Evolutionary conservation across 495 filamentous ascomycete species (phyloP), one percentile per base, ranked within the genome.

Genomic region (Haplographium delicatum): DNA sequence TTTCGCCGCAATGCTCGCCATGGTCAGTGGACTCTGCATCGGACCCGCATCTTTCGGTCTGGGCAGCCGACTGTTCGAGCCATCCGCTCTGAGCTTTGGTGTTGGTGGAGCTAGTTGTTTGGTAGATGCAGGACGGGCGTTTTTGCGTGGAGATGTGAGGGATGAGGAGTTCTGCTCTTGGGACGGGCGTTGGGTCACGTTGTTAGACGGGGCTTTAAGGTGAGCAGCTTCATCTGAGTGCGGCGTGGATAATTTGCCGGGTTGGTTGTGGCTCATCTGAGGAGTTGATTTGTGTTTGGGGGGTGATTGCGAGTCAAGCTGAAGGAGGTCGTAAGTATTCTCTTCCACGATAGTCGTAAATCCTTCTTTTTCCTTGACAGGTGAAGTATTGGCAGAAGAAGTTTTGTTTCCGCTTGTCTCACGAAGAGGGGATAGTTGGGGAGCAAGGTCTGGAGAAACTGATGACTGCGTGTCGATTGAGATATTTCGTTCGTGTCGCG

Each of bases 1-100:
- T 50, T 79, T 80, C 11, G 74, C 76, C 1, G 72, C 68, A 43
- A 80, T 80, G 26, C 69, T 70, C 16, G 72, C 70, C 68, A 78
- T 75, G 25, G 64, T 72, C 1, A 80, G 52, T 0, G 73, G 73
- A 16, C 67, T 72, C 53, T 78, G 72, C 28, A 52, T 46, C 7
- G 69, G 72, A n/a, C 67, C 63, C 5, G 62, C 57, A 4, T 60
- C 54, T 50, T 47, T 28, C 2, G 58, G 60, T 27, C 54, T 33
- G 11, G 60, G 60, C 11, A 63, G 30, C 15, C 48, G 27, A 18
- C 50, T 54, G n/a, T n/a, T n/a, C n/a, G 51, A 49, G 16, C 38
- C 15, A 9, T 41, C 41, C 15, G 20, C 28, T 44, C 48, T 34
- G 6, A 61, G 47, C 43, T 44, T 53, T 2, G 58, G 58, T 23